These are phyloP conservation scores for Pythium pectinolyticum DNA, from an alignment of 352 stramenopile species.

Conservation along the genomic window DNA sequence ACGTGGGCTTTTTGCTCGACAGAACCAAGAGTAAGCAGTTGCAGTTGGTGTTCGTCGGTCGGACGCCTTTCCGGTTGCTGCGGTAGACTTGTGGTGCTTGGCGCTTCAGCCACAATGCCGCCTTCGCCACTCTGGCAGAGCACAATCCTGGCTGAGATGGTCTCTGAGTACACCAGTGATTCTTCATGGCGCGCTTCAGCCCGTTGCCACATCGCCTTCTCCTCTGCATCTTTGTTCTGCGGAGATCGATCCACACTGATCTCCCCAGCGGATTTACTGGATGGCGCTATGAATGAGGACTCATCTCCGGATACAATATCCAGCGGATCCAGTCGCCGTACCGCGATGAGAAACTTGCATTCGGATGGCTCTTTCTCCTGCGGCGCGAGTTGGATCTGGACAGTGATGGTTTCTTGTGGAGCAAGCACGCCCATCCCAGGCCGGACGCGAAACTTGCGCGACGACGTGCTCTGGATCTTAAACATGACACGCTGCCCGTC, in stretches of 20 bases:
- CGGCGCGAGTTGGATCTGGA: slow-evolving; percentile 36
- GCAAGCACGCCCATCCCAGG: slow-evolving; percentile 25
- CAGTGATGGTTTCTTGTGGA: slow-evolving; percentile 3
- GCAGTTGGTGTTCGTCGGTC: too few relatives aligned
- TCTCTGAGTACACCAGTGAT: slow-evolving; percentile 39
- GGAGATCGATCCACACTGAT: neutral
- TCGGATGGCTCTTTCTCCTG: slow-evolving; percentile 31
- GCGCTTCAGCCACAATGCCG: too few relatives aligned
- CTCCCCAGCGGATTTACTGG: neutral
- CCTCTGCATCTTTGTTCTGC: slow-evolving; percentile 10
- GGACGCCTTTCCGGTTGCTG: too few relatives aligned
- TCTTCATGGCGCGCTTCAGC: slow-evolving; percentile 23
- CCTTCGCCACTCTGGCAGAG: too few relatives aligned
- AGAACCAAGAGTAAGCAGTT: slow-evolving; percentile 14
- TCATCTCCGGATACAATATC: neutral
- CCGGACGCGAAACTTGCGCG: slow-evolving; percentile 40
- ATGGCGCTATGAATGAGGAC: too few relatives aligned
- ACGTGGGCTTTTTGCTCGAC: slow-evolving; percentile 24
- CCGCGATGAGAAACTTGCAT: slow-evolving; percentile 42
- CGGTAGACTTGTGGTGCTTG: too few relatives aligned
- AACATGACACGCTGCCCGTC: slow-evolving; percentile 28
- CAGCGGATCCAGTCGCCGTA: slow-evolving; percentile 6
- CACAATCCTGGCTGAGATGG: slow-evolving; percentile 28
- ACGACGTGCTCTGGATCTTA: slow-evolving; percentile 48
- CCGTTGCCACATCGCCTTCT: slow-evolving; percentile 34